A percentile compares a stretch with the other conserved stretches of the same genome.
Conservation (phyloP, 192 early-diverging fungal genomes). For the Backusella tuberculispora region DNA sequence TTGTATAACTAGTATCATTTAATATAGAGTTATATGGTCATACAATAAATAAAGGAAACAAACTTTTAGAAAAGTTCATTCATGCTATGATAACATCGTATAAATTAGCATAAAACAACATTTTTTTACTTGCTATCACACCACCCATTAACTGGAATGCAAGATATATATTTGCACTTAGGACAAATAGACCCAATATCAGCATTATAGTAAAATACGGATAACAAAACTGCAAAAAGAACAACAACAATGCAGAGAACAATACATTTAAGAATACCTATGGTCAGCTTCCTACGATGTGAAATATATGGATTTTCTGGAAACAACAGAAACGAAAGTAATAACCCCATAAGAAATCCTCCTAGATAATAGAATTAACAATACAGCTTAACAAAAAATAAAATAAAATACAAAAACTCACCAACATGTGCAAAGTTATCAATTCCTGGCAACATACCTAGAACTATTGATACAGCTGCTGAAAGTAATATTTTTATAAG, state of each 20-base stretch:
- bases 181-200: constrained; percentile 47
- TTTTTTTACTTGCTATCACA: constrained; percentile 42
- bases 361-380: constrained; percentile 1
- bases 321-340: constrained; percentile 19
- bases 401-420: constrained; percentile 32
- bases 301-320: constrained; percentile 16
- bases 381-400: background rate
- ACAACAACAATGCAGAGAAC: constrained; percentile 46
- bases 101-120: too few relatives aligned
- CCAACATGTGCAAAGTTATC: constrained; percentile 89
- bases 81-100: background rate
- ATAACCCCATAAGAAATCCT: constrained; percentile 20
- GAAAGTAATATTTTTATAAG: constrained; percentile 67
- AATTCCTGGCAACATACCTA: constrained; percentile 73
- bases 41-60: too few relatives aligned
- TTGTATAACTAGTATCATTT: too few relatives aligned
- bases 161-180: constrained; percentile 64
- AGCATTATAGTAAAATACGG: constrained; percentile 50
- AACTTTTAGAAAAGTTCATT: too few relatives aligned
- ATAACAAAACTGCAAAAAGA: constrained; percentile 49
- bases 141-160: constrained; percentile 54
- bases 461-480: constrained; percentile 65
- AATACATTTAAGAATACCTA: constrained; percentile 36
- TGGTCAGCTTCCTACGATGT: constrained; percentile 29
- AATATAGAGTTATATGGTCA: too few relatives aligned